Evolutionary conservation across 2,329 filamentous ascomycete genomes (phyloP).

Genomic region (Bipolaris bicolor): DNA sequence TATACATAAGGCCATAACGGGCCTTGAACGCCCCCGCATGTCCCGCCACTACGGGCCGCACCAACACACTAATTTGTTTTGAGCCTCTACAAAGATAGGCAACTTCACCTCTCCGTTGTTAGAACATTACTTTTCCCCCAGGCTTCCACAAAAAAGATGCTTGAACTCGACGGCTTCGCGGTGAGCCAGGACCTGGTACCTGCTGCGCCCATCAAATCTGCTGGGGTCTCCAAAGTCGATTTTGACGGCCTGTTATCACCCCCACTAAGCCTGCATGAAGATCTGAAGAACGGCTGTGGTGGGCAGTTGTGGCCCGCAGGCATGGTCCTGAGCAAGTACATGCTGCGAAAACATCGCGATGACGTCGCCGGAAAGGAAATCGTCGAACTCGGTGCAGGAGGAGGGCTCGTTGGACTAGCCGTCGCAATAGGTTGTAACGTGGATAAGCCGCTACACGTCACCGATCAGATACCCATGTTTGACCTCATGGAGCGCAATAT

Average conservation of each 20-base stretch:
- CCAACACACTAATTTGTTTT: conserved; percentile 9
- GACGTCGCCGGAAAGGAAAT: conserved; percentile 71
- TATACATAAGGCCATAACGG: neutral
- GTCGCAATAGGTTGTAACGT: conserved; percentile 62
- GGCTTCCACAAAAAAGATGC: neutral
- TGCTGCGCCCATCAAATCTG: conserved; percentile 58
- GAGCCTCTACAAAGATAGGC: conserved; percentile 8
- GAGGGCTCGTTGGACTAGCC: conserved; percentile 78
- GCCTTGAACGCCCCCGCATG: neutral
- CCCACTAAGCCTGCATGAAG: conserved; percentile 80
- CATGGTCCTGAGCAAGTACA: conserved; percentile 83
- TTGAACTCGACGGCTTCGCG: conserved; percentile 42
- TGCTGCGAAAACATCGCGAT: conserved; percentile 75
- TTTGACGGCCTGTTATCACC: conserved; percentile 76
- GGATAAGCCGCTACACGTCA: conserved; percentile 72
- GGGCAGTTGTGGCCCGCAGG: conserved; percentile 95
- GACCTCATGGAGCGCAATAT: conserved; percentile 87
- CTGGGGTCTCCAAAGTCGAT: conserved; percentile 59
- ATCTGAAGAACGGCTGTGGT: conserved; percentile 85
- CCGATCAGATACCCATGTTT: conserved; percentile 87
- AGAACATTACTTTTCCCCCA: neutral
- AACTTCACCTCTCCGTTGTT: neutral
- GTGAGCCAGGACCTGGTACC: conserved; percentile 64
- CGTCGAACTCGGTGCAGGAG: conserved; percentile 91
- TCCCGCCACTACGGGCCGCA: conserved; percentile 4